Evolutionary conservation across 139 green algal species (phyloP).

Genomic region (Diplosphaera chodatii): DNA sequence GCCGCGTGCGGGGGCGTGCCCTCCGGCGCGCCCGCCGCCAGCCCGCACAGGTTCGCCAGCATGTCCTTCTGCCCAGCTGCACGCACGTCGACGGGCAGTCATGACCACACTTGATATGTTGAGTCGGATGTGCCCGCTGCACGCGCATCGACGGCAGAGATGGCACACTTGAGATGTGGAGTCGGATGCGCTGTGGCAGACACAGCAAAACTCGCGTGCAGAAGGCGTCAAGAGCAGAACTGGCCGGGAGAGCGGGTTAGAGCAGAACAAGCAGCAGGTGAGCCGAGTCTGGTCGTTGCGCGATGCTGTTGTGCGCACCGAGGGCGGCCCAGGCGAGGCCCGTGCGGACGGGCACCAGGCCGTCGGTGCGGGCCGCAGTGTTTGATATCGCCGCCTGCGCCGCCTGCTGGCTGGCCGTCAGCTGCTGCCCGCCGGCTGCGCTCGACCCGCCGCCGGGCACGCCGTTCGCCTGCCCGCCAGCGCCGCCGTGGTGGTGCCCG

Average conservation of each 20-base stretch:
- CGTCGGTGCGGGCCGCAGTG: conserved; percentile 16
- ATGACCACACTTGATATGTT: too few relatives aligned
- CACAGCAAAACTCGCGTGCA: too few relatives aligned
- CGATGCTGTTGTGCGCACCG: too few relatives aligned
- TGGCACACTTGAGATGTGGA: too few relatives aligned
- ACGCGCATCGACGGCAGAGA: too few relatives aligned
- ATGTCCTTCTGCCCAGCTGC: neutral
- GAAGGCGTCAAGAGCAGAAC: too few relatives aligned
- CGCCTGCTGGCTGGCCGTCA: conserved; percentile 38
- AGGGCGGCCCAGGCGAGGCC: conserved; percentile 46
- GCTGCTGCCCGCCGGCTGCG: conserved; percentile 27
- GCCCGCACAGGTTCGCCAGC: neutral
- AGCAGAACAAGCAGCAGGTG: too few relatives aligned
- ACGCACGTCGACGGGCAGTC: conserved; percentile 1
- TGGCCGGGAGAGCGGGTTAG: too few relatives aligned
- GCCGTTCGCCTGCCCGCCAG: neutral
- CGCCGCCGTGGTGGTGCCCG: conserved; percentile 23
- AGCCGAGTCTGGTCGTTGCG: too few relatives aligned
- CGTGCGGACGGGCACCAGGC: conserved; percentile 47
- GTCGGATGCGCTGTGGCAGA: too few relatives aligned
- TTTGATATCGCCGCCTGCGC: conserved; percentile 32
- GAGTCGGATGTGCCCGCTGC: too few relatives aligned
- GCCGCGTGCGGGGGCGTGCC: neutral
- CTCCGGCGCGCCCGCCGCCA: neutral
- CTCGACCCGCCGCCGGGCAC: neutral